Base-by-base conservation (phyloP, 495 filamentous ascomycete species). In the Durotheca rogersii region DNA sequence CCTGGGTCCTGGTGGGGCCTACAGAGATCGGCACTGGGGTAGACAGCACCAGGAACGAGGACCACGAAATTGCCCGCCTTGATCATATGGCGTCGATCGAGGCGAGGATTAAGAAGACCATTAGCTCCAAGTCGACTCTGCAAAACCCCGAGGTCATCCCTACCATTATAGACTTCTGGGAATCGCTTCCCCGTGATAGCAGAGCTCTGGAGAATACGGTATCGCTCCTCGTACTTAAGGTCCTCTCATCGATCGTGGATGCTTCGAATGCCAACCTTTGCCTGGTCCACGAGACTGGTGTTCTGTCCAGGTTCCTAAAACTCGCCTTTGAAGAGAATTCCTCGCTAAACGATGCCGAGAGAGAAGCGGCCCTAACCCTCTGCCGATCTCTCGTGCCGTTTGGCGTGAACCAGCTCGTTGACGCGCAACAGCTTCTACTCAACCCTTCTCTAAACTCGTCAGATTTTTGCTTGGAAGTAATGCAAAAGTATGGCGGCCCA, bases 391-490 rank as follows among this genome's bases (percentile, higher is more conserved):
- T 90, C 17, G 78, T 87, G 58, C 69, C 73, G 12, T 71, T 87
- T 44, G 93, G 93, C 16, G 78, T 95, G 53, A 84, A 79, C 54
- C 79, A 72, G 52, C 72, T 96, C 31, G 82, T 87, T 41, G 89
- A 95, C 74, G 87, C 87, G 14, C 82, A 88, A 53, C 80, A 80
- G 42, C 74, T 98, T 30, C 83, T 94, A 58, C 78, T 79, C 16
- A 75, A 79, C 44, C 74, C 76, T 9, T 86, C 83, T 32, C 62
- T 81, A 7, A 64, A 75, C 20, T 79, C 84, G 10, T 81, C 86
- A 23, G 76, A 82, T 30, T 90, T 95, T 54, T 83, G 95, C 27
- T 72, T 92, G 12, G 72, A 80, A 49, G 82, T 83, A 43, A 79
- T 94, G 45, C 81, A 84, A 58, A 72, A 74, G 37, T 89, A 90